Conservation (phyloP, 192 early-diverging fungal genomes). For the Coemansia sp. region DNA sequence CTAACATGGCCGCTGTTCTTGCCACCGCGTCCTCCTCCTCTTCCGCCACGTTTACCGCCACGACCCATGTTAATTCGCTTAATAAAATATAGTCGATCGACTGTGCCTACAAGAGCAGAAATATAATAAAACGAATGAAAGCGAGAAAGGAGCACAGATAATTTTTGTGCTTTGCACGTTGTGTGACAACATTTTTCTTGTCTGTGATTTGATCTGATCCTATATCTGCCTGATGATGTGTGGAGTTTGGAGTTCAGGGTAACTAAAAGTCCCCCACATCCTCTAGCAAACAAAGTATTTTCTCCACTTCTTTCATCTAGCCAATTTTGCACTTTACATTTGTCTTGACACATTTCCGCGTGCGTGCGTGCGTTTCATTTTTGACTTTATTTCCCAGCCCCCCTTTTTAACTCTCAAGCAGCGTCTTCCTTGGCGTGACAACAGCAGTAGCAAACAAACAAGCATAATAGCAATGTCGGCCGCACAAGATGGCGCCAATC, state of each 20-base stretch:
- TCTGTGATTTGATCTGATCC: constrained; percentile 5
- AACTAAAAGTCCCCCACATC: background rate
- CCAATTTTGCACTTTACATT: constrained; percentile 5
- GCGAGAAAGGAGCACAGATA: background rate
- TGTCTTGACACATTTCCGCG: background rate
- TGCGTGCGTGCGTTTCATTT: background rate
- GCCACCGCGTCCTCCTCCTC: constrained; percentile 14
- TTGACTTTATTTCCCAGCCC: background rate
- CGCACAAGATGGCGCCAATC: constrained; percentile 55
- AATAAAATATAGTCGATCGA: background rate
- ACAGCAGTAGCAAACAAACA: constrained; percentile 5
- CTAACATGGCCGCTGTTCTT: constrained; percentile 19
- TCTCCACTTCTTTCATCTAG: background rate
- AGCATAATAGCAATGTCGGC: constrained; percentile 29
- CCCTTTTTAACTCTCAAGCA: background rate
- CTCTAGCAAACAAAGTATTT: too few species aligned
- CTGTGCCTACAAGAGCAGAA: background rate
- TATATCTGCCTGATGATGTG: too few species aligned
- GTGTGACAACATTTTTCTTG: background rate
- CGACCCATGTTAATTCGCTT: constrained; percentile 18
- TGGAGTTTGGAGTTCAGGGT: background rate
- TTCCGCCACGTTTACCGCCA: constrained; percentile 13
- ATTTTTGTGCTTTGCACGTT: too few species aligned
- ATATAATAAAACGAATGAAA: background rate
- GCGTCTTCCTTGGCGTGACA: background rate